Conservation (phyloP, 2,329 filamentous ascomycete genomes). For the Penicillium sp. region DNA sequence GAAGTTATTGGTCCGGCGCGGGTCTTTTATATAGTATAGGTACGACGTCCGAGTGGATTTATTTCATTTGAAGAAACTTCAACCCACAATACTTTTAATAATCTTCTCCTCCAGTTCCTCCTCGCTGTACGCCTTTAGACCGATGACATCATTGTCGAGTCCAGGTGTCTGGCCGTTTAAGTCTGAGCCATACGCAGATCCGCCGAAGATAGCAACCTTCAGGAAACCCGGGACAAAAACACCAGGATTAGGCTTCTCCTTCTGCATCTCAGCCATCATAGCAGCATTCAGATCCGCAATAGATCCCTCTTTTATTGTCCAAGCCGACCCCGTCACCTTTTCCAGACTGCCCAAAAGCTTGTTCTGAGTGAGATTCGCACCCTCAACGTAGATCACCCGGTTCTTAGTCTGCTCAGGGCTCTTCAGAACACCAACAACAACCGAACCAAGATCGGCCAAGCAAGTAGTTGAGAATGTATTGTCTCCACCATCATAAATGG, state of each 20-base stretch:
- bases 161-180: background rate
- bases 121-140: background rate
- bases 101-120: background rate
- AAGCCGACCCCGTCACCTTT: background rate
- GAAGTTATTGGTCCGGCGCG: background rate
- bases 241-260: background rate
- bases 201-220: background rate
- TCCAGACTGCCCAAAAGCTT: background rate
- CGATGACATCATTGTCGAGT: background rate
- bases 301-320: background rate
- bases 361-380: background rate
- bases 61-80: background rate
- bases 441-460: background rate
- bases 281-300: background rate
- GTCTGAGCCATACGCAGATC: background rate
- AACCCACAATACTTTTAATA: background rate
- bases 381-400: background rate
- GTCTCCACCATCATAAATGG: background rate
- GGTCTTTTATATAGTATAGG: background rate
- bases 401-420: background rate
- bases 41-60: background rate
- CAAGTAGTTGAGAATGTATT: background rate
- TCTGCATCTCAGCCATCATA: background rate
- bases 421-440: background rate
- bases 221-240: background rate